Conservation (phyloP, 345 rosid species). For the Brassica rapa region DNA sequence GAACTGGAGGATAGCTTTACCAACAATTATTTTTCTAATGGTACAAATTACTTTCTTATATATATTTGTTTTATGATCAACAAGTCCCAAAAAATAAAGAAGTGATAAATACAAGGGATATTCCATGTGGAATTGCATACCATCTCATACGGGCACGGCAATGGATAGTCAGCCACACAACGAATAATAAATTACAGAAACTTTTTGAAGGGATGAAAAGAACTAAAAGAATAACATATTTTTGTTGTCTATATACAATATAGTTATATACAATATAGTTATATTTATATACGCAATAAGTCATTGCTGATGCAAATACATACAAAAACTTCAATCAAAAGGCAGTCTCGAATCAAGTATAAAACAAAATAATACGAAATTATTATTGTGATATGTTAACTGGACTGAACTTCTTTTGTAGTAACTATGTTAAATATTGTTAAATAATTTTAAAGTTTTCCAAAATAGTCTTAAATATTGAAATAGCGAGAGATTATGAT, state of each 20-base stretch:
- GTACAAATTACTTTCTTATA: not conserved
- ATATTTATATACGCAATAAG: conserved; percentile 1
- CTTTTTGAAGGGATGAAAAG: not conserved
- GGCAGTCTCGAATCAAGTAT: conserved; percentile 33
- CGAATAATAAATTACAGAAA: conserved; percentile 6
- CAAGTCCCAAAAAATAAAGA: not conserved
- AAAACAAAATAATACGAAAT: conserved; percentile 23
- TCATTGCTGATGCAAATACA: conserved; percentile 39
- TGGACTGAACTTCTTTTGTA: not conserved
- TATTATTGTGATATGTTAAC: conserved; percentile 2
- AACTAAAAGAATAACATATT: not conserved
- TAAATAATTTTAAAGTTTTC: not conserved
- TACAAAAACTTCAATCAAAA: conserved; percentile 40
- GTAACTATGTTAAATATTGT: not conserved
- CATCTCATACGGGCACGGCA: conserved; percentile 5
- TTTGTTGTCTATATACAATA: not conserved
- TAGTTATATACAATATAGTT: not conserved
- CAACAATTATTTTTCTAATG: not conserved
- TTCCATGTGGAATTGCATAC: not conserved
- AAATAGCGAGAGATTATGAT: conserved; percentile 5
- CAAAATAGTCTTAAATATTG: not conserved
- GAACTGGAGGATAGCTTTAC: not conserved
- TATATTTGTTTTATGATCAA: not conserved
- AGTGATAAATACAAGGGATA: not conserved
- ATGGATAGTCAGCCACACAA: conserved; percentile 21